Evolutionary conservation across 2,329 filamentous ascomycete species (phyloP).

Genomic region (Colletotrichum acutatum): DNA sequence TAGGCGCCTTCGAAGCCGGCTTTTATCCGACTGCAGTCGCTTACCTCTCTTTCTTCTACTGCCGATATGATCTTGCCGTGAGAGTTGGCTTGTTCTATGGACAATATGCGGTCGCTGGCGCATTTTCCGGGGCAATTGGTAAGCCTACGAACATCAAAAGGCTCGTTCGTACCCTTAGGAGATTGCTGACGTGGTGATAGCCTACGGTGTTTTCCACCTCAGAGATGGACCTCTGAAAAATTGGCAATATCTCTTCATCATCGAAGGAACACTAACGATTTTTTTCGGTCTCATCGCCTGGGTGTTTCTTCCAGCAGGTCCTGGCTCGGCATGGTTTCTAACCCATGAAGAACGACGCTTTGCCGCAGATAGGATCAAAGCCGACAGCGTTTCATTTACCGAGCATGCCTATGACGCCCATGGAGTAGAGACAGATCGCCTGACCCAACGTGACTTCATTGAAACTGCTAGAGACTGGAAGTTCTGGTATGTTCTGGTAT

Average conservation of each 20-base stretch:
- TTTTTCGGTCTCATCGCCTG: slow-evolving; percentile 49
- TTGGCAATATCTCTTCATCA: slow-evolving; percentile 58
- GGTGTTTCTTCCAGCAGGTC: slow-evolving; percentile 50
- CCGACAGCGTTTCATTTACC: slow-evolving; percentile 46
- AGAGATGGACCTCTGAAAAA: slow-evolving; percentile 43
- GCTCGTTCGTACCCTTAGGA: slow-evolving; percentile 11
- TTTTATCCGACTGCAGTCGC: slow-evolving; percentile 69
- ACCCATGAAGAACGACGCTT: slow-evolving; percentile 47
- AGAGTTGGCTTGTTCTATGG: slow-evolving; percentile 67
- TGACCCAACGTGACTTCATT: slow-evolving; percentile 44
- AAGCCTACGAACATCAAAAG: not conserved
- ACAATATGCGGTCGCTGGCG: slow-evolving; percentile 65
- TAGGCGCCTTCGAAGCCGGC: slow-evolving; percentile 53
- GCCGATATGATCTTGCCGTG: slow-evolving; percentile 65
- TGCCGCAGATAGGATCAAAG: slow-evolving; percentile 47
- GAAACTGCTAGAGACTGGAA: slow-evolving; percentile 49
- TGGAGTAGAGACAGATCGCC: slow-evolving; percentile 36
- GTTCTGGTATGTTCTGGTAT: slow-evolving; percentile 46
- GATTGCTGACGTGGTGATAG: slow-evolving; percentile 30
- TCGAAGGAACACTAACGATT: slow-evolving; percentile 54
- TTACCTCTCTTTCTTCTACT: slow-evolving; percentile 70
- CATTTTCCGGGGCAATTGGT: slow-evolving; percentile 63
- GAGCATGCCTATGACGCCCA: slow-evolving; percentile 41
- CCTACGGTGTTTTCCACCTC: slow-evolving; percentile 54
- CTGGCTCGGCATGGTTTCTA: slow-evolving; percentile 51